Evolutionary conservation across 2,329 filamentous ascomycete genomes (phyloP), one percentile per base, ranked within the genome.

Genomic region (Epichloe elymi): DNA sequence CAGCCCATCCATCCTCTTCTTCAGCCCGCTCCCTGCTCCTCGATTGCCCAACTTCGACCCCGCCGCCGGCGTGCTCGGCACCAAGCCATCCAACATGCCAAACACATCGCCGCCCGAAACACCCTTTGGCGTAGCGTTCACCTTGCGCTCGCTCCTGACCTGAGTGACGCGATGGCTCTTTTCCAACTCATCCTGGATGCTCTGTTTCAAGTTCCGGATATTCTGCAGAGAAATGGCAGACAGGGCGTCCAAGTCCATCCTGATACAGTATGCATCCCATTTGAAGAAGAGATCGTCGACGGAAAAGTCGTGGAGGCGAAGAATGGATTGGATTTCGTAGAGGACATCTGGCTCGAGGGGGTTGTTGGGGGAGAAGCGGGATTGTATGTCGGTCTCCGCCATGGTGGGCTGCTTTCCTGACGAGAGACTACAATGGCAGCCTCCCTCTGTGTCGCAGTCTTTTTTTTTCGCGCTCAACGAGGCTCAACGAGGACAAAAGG

Each of bases 261-360:
- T 95, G 65, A 98, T 85, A 67, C 86, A 90, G 74, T 96, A 97
- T 0, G 89, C 91, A 67, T 98, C 93, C 93, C 93, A 98, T 75
- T 97, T 97, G 80, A 88, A 96, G 68, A 88, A 96, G 26, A 97
- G 75, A 64, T 97, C 93, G 65, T 97, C 83, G 36, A 83, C 76
- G 15, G 82, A 80, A 54, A 97, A 78, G 46, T 81, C 82, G 69
- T 96, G 88, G 54, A 97, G 75, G 50, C 84, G 82, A 70, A 93
- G 78, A 64, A 95, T 94, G 53, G 88, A 94, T 63, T 85, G 78
- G 58, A 98, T 74, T 70, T 96, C 90, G 49, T 76, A 72, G 56
- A 88, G 72, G 52, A 97, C 79, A 66, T 97, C 91, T 56, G 82
- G 72, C 55, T 88, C 80, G 5, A 97, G 74, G 38, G 78, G 57